Base-by-base conservation (phyloP, 1,284 basidiomycete species). In the Ceratobasidium sp. region DNA sequence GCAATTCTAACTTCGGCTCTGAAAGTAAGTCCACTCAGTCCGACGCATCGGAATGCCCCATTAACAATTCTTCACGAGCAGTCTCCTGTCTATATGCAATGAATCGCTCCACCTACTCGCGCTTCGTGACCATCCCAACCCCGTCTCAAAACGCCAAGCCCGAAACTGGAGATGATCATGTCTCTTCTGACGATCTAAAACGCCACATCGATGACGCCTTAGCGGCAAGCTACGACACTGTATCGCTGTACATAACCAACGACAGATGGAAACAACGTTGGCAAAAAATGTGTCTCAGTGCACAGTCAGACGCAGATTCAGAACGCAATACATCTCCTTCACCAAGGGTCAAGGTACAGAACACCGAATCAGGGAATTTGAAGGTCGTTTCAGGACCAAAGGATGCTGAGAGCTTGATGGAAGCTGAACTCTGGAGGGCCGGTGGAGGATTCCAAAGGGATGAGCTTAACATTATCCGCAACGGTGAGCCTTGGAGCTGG, bases 161-260 rank as follows among this genome's bases (percentile, higher is more conserved):
- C 36, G 26, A 16, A 18, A 12, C 30, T 14, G n/a, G 16, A 45
- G 28, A 26, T 52, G 64, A 67, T 16, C 36, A 45, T 32, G 64
- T 67, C 16, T 39, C 64, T 4, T 67, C 64, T 23, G 64, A 67
- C 21, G 52, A 55, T 18, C 48, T 67, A 3, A 50, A 67, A 55
- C 50, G 34, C 16, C 50, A 67, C n/a, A 67, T 67, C n/a, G 50
- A 55, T 21, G 52, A 43, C 21, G 48, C 64, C 16, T 21, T 53
- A n/a, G 39, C n/a, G 3, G 64, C 64, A 2, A 67, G 86, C 5
- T 93, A 91, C 77, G 85, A 89, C 64, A 79, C 82, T 0, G 84
- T 96, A 61, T 92, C 89, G 76, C 78, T 97, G n/a, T 94, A 95
- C 18, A 84, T 98, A 30, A 92, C 96, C 23, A 98, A 93, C 75